Evolutionary conservation across 208 protist genomes (phyloP), one percentile per base, ranked within the genome.

Genomic region (Trypanosomatidae sp.): DNA sequence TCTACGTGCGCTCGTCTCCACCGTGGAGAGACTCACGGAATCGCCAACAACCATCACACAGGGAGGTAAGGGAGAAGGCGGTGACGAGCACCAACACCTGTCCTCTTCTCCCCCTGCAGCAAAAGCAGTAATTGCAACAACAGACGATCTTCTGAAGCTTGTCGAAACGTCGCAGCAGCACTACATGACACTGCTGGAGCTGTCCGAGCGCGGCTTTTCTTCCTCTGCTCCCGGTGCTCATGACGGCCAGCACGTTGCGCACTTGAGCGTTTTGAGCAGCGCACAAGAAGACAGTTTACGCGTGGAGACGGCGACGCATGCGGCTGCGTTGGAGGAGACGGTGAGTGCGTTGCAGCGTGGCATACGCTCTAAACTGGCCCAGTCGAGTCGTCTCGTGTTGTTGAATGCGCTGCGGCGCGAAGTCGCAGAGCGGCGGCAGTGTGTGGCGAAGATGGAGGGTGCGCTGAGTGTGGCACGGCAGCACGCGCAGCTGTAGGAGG

Each of bases 281-380:
- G n/a, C n/a, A n/a, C n/a, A n/a, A n/a, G n/a, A n/a, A n/a, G 72
- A 13, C 44, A 13, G 6, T 43, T 28, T 17, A 3, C 71, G 10
- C 13, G 46, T 59, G 66, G 39, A 59, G 43, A 59, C 70, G n/a
- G 66, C 60, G 17, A 52, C n/a, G n/a, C 50, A 15, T 7, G 53
- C 69, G 72, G 0, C 8, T 28, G 41, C 77, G 5, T 30, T 80
- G 25, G 68, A 82, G 66, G n/a, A 10, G n/a, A 49, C 52, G 1
- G 76, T 84, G 10, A 79, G 53, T 7, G 36, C 22, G n/a, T 55
- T 96, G 49, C 91, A 94, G 70, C 71, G 25, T 19, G 91, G 84
- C 25, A 93, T 96, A 25, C 87, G 91, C 58, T 81, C 69, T 9
- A 94, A 94, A 67, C 64, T 80, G 30, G 68, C 71, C 17, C 89